phyloP scores from a whole-genome alignment of 257 asterid species.

The Solanum tarijense region DNA sequence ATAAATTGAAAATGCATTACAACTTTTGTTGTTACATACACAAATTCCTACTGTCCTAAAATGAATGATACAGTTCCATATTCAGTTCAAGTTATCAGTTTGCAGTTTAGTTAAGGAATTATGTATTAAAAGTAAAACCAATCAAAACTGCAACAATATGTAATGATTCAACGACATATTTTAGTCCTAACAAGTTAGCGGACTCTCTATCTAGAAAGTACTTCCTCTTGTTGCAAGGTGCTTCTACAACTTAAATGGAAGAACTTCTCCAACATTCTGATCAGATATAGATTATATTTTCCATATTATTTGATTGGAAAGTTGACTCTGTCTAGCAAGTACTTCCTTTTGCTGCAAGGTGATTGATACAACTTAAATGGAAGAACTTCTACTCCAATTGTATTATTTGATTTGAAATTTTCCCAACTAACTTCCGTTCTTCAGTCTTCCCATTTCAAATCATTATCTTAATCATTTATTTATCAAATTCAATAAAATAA shows the following conservation, averaged over 20 bases:
- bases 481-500: background rate
- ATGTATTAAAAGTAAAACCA: background rate
- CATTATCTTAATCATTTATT: background rate
- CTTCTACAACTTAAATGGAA: background rate
- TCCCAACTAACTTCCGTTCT: background rate
- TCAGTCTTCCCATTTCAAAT: background rate
- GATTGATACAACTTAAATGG: background rate
- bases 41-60: background rate
- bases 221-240: background rate
- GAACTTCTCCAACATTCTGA: background rate
- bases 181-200: background rate
- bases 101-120: background rate
- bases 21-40: background rate
- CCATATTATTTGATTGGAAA: background rate
- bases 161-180: background rate
- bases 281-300: background rate
- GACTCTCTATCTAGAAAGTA: background rate
- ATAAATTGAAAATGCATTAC: background rate
- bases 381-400: background rate
- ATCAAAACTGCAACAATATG: background rate
- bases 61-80: background rate
- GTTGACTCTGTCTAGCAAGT: background rate
- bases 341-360: background rate
- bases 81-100: background rate
- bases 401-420: background rate